These are phyloP conservation scores for Ophiocordyceps camponoti-saundersi DNA, from an alignment of 2,329 filamentous ascomycete species.

Conservation along the genomic window DNA sequence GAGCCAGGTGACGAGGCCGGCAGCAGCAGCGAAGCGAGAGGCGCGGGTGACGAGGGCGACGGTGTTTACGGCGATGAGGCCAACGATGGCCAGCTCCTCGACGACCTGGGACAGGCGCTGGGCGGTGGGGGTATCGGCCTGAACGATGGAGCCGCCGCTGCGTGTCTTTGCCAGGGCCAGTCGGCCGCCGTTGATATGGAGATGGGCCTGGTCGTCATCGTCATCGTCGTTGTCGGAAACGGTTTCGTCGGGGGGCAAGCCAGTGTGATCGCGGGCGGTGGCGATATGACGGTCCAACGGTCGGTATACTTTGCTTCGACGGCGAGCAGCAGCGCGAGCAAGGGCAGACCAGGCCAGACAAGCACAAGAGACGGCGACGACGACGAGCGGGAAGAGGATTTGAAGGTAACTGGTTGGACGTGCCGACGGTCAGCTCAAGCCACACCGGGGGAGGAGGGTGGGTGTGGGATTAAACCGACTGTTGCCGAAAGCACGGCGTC, in stretches of 20 bases:
- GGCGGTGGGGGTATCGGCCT: slow-evolving; percentile 59
- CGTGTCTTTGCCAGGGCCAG: slow-evolving; percentile 41
- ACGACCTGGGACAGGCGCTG: slow-evolving; percentile 53
- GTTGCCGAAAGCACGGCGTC: slow-evolving; percentile 43
- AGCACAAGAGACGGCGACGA: slow-evolving; percentile 53
- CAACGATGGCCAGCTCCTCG: slow-evolving; percentile 61
- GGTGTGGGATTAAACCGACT: slow-evolving; percentile 32
- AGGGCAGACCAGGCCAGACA: slow-evolving; percentile 43
- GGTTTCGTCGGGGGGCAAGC: slow-evolving; percentile 28
- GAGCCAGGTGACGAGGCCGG: slow-evolving; percentile 57
- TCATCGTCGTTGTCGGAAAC: slow-evolving; percentile 40
- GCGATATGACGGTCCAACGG: slow-evolving; percentile 26
- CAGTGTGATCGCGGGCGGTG: slow-evolving; percentile 27
- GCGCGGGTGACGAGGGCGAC: slow-evolving; percentile 42
- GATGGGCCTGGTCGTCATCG: slow-evolving; percentile 31
- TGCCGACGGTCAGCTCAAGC: not conserved
- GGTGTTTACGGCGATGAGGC: slow-evolving; percentile 52
- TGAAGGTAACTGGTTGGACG: slow-evolving; percentile 25
- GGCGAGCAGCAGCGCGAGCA: slow-evolving; percentile 33
- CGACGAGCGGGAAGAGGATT: slow-evolving; percentile 59
- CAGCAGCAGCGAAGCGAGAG: slow-evolving; percentile 43
- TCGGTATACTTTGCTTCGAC: slow-evolving; percentile 37
- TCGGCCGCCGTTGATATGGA: slow-evolving; percentile 40
- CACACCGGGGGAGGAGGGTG: not conserved
- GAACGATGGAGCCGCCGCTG: slow-evolving; percentile 47